Evolutionary conservation across 768 basidiomycete genomes (phyloP).

Genomic region (Mycena epipterygia): DNA sequence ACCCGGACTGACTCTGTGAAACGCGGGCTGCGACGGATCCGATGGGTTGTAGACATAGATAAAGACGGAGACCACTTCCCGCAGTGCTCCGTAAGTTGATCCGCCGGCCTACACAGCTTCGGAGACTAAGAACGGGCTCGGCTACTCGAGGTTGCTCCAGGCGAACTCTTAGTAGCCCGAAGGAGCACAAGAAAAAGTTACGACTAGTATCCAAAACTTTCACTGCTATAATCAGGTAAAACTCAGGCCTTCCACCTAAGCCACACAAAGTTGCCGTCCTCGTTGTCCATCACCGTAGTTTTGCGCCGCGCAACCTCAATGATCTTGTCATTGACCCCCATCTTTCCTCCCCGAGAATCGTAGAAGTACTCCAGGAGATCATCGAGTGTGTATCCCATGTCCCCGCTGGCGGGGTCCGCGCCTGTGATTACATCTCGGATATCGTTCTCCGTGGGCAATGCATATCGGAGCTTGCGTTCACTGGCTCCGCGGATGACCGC

Average conservation of each 20-base stretch:
- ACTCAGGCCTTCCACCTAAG: conserved; percentile 67
- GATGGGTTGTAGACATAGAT: background rate
- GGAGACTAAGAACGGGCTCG: too few species aligned
- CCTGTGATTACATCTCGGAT: conserved; percentile 79
- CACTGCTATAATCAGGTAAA: background rate
- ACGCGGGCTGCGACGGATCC: conserved; percentile 7
- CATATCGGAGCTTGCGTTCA: conserved; percentile 53
- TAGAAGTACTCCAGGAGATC: conserved; percentile 75
- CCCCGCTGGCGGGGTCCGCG: conserved; percentile 70
- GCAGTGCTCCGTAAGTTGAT: background rate
- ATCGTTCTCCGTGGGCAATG: conserved; percentile 84
- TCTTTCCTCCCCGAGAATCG: conserved; percentile 61
- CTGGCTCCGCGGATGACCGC: conserved; percentile 8
- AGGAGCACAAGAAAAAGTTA: conserved; percentile 16
- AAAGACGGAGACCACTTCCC: conserved; percentile 3
- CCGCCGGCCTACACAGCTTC: conserved; percentile 22
- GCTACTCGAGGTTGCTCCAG: too few species aligned
- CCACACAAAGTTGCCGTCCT: conserved; percentile 71
- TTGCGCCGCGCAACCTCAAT: conserved; percentile 79
- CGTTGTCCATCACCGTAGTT: conserved; percentile 72
- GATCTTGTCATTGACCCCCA: conserved; percentile 82
- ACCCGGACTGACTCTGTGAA: conserved; percentile 10
- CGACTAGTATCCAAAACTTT: conserved; percentile 6
- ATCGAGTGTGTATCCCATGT: conserved; percentile 69
- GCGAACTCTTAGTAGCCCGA: too few species aligned